Evolutionary conservation across 2,329 filamentous ascomycete species (phyloP), one percentile per base, ranked within the genome.

Genomic region (Colletotrichum musicola): DNA sequence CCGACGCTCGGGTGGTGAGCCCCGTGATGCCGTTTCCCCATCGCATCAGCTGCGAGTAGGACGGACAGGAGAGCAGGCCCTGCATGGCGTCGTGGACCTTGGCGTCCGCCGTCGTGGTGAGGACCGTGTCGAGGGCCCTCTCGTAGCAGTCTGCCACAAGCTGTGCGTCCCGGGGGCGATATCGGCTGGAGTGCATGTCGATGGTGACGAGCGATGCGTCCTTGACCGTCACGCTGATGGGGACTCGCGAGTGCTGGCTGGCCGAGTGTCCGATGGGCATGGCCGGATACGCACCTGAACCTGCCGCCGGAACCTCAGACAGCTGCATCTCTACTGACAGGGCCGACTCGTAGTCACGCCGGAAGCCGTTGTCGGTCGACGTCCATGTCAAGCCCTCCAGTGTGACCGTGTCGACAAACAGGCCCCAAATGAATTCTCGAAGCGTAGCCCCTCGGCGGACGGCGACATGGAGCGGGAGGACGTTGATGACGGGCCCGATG

Each of bases 401-500:
- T 62, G 30, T 60, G 47, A 46, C 3, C 16, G 38, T 25, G 9
- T 27, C 25, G 46, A 4, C 44, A 51, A 72, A 72, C 2, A 70
- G 30, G 14, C 44, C 35, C 20, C 46, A 16, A 4, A 75, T 20
- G 20, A 69, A 69, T 12, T 74, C 65, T 47, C 63, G 30, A 38
- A 71, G 40, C 13, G 69, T 70, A 18, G 63, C 20, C 10, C 65
- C 68, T 30, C 42, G 50, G 6, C 72, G 47, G 9, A 75, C 18
- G 10, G 65, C 61, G 18, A 75, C 58, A 4, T 67, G 57, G 7
- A 77, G 67, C 2, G 77, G 77, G 7, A 79, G 58, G 1, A 72
- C 72, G 22, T 80, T 79, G 46, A 82, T 73, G 14, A 79, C 40
- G 1, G 80, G 78, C 0, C 81, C 81, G 6, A 81, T 72, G 1